Percentiles rank a stretch among this genome's conserved stretches.
phyloP scores from a whole-genome alignment of 164 flowering plant species.

The Vitis cinerea region DNA sequence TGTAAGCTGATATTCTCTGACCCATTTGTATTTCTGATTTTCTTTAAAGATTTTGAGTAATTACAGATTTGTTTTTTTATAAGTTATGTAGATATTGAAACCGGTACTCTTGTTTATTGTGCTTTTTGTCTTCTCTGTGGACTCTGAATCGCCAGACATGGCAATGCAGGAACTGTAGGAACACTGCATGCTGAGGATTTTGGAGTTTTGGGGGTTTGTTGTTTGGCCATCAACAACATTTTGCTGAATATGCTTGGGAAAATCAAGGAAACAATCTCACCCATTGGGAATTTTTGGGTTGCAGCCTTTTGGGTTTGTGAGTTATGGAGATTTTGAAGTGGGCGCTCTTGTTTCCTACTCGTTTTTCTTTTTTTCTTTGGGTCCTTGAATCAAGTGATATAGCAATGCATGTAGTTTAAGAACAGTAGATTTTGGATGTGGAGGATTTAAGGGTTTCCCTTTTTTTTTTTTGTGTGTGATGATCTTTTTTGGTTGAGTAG shows the following conservation, averaged over 20 bases:
- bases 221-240: not conserved
- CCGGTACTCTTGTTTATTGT: not conserved
- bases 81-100: not conserved
- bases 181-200: not conserved
- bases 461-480: not conserved
- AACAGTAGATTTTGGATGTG: constrained; percentile 2
- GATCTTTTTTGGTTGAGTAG: not conserved
- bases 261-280: not conserved
- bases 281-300: not conserved
- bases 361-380: not conserved
- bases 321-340: constrained; percentile 2
- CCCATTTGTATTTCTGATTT: not conserved
- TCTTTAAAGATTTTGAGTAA: not conserved
- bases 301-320: not conserved
- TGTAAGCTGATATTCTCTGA: not conserved
- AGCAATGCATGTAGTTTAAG: not conserved
- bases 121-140: not conserved
- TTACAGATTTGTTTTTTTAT: not conserved
- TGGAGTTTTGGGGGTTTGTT: constrained; percentile 1
- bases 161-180: constrained; percentile 2
- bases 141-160: not conserved
- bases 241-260: not conserved
- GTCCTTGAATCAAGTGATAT: not conserved
- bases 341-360: not conserved
- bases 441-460: not conserved